Base-by-base conservation (phyloP, 257 asterid genomes). In the Linderniella brevidens region DNA sequence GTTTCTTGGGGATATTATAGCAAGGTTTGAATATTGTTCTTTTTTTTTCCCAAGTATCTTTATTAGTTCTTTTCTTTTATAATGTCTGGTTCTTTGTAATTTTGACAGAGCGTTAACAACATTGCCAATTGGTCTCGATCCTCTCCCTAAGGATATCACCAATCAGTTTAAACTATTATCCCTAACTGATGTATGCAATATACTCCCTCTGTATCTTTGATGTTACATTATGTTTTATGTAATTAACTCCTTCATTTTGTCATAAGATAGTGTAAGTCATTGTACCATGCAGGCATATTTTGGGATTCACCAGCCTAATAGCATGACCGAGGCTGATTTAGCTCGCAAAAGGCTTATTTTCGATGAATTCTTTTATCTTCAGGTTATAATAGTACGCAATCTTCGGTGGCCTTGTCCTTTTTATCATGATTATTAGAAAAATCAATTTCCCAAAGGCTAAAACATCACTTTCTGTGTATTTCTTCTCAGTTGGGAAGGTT, bases 291-390 rank as follows among this genome's bases (percentile, higher is more conserved):
- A 88, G 97, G 93, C 97, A 62, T 88, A 83, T 76, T 52, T 51
- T 61, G 93, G 95, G 45, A 88, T 88, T 64, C 97, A 88, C 76
- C 81, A 72, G 68, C 97, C 97, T 14, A 65, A 66, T 68, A 62
- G 64, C 62, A 56, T 88, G 57, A 60, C 49, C 54, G 71, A 63
- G 64, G 97, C 97, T 18, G 86, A 88, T 67, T 67, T 71, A 61
- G 95, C 97, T 58, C 93, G 95, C 48, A 78, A 64, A 68, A 78
- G 97, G 83, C 92, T 88, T 55, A 81, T 88, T 49, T 88, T 88
- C 74, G 97, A 88, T 52, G 97, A 88, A 71, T 88, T 88, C 71
- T 83, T 88, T 56, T 88, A 83, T 75, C 77, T 88, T 58, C 97
- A 88, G 93, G 97, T 88, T 65, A 39, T 39, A 39, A 10, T 10